Base-by-base conservation (phyloP, 2,329 filamentous ascomycete species). In the Aspergillus ochraceoroseus region DNA sequence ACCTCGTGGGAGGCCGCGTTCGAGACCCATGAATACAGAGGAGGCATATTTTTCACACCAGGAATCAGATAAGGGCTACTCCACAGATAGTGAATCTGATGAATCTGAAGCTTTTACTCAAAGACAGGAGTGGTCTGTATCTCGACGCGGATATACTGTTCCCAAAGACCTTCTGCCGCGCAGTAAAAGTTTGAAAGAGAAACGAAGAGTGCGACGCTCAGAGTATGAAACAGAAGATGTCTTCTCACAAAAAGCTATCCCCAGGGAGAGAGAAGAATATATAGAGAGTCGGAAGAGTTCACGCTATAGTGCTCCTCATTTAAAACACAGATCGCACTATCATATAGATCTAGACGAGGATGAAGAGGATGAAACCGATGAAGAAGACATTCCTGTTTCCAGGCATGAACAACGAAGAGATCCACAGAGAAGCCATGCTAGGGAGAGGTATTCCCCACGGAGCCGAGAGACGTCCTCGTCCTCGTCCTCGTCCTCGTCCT, bases 401-500 rank as follows among this genome's bases (percentile, higher is more conserved):
- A 54, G 55, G 41, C 55, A 52, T 22, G 54, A 59, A 35, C 44
- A 50, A 25, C 52, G 49, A 18, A 49, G 49, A 7, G 46, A 46
- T 15, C 46, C 46, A 22, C 52, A 44, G 15, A 49, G 32, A 7
- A 45, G 46, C 5, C 47, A 49, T 17, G 59, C 71, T 31, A 53
- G 55, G 11, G 63, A 68, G 39, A 66, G 70, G 20, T 29, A 33
- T 25, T 25, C 35, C 17, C 11, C 25, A 7, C 25, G 35, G 15
- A 26, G 15, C 14, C 29, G 30, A 34, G 35, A 43, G 59, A 71
- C 38, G 61, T 67, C 40, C 56, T 65, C 23, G 64, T 65, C 35
- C 1, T 31, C 29, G 5, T 38, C 35, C 5, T 43, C 37, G 5
- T 33, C 35, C 3, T 43, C 36, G 3, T 33, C 31, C 9, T 23